phyloP scores from a whole-genome alignment of 768 basidiomycete species.

The Panellus pusillus region DNA sequence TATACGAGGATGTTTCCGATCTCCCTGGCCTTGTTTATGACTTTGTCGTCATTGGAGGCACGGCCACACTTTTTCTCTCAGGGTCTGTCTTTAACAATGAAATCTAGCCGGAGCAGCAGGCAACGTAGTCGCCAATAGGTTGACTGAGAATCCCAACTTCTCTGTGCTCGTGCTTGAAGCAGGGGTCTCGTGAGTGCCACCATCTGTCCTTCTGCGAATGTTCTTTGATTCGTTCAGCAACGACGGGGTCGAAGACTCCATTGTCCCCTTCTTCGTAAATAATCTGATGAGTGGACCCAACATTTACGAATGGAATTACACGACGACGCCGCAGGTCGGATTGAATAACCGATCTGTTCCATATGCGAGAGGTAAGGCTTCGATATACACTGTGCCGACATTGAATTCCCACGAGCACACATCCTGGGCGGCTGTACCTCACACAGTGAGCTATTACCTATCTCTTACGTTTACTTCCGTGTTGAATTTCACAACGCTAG shows the following conservation, averaged over 20 bases:
- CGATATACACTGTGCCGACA: neutral
- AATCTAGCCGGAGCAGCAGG: slow-evolving; percentile 28
- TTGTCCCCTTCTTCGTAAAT: slow-evolving; percentile 18
- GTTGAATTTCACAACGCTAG: neutral
- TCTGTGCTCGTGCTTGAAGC: slow-evolving; percentile 29
- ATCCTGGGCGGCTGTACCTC: slow-evolving; percentile 9
- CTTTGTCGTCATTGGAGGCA: slow-evolving; percentile 34
- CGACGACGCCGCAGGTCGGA: slow-evolving; percentile 24
- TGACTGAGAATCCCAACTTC: slow-evolving; percentile 24
- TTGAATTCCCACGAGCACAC: neutral
- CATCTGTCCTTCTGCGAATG: neutral
- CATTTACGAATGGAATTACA: slow-evolving; percentile 29
- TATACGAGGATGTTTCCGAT: slow-evolving; percentile 9
- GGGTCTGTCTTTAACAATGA: neutral
- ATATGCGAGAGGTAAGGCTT: slow-evolving; percentile 23
- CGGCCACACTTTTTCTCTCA: neutral
- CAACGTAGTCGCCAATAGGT: slow-evolving; percentile 28
- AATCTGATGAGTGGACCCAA: slow-evolving; percentile 3
- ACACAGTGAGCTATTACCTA: neutral
- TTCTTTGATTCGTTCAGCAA: slow-evolving; percentile 14
- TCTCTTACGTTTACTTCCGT: neutral
- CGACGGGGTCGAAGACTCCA: slow-evolving; percentile 17
- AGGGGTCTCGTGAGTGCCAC: slow-evolving; percentile 19
- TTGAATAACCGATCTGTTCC: slow-evolving; percentile 21
- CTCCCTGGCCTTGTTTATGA: slow-evolving; percentile 24